phyloP scores from a whole-genome alignment of 2,329 filamentous ascomycete species.

The Ophiocordyceps australis region DNA sequence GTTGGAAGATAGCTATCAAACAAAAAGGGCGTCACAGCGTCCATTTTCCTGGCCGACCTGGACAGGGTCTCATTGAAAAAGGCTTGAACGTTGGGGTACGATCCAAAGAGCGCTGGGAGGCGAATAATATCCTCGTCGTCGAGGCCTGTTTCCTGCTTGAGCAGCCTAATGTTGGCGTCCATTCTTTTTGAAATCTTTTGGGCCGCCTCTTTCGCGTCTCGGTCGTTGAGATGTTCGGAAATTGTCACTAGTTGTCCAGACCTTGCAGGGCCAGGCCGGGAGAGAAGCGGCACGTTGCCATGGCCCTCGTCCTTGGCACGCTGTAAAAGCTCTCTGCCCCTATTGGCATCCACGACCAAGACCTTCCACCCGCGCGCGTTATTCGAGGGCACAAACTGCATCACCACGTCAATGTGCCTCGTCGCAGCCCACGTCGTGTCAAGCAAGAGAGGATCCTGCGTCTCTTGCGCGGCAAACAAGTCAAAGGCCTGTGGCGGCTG shows the following conservation, averaged over 20 bases:
- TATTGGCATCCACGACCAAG: constrained; percentile 5
- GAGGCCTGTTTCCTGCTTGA: constrained; percentile 6
- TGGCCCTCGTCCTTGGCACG: constrained; percentile 7
- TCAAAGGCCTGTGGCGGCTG: constrained; percentile 2
- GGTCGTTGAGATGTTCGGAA: neutral
- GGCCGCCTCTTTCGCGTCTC: too few relatives aligned
- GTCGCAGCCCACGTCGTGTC: constrained; percentile 8
- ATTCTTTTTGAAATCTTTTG: constrained; percentile 3
- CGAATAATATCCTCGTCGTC: constrained; percentile 5
- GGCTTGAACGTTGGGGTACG: neutral
- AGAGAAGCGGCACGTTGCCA: neutral
- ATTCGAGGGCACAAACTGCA: constrained; percentile 9
- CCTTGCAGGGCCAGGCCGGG: too few relatives aligned
- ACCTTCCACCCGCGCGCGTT: constrained; percentile 8
- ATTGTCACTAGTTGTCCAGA: neutral
- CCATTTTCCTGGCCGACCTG: too few relatives aligned
- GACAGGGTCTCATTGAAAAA: neutral
- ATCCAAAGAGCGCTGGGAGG: constrained; percentile 5
- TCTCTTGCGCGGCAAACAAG: constrained; percentile 13
- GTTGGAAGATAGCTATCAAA: constrained; percentile 5
- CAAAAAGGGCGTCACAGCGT: too few relatives aligned
- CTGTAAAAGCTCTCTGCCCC: constrained; percentile 7
- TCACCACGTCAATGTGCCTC: constrained; percentile 9
- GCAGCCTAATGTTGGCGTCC: constrained; percentile 4
- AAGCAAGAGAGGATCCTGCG: constrained; percentile 14